Evolutionary conservation across 2,329 filamentous ascomycete genomes (phyloP), one percentile per base, ranked within the genome.

Genomic region (Pseudogymnoascus sp.): DNA sequence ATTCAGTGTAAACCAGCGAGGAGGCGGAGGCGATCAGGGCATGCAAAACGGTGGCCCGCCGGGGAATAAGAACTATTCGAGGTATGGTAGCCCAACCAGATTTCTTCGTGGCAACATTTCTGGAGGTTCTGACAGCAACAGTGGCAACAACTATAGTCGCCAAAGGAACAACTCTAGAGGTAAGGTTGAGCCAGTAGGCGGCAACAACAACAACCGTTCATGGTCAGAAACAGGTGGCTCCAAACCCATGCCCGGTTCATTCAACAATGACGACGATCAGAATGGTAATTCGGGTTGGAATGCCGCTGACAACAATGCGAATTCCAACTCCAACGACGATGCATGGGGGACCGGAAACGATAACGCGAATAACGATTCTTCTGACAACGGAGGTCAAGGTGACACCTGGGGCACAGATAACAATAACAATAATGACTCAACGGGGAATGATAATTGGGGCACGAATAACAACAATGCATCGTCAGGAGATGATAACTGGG

Each of bases 341-440:
- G 63, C 21, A 12, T 65, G 38, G 63, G 61, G 62, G 12, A 60
- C 39, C n/a, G 45, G 64, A 45, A 62, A 62, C 23, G 23, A 55
- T 26, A 29, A 23, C 14, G 29, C 38, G 0, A 64, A 60, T 45
- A 31, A 60, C 33, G 23, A 45, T 45, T 45, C 59, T 19, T 16
- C 31, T 21, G 49, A 8, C 26, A 55, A 33, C 5, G 26, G 45
- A 19, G 45, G 29, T 16, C 29, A 55, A 55, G 49, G 5, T 19
- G 49, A 35, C 49, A 8, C 14, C 16, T 55, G 29, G 49, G 49
- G 23, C 61, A 59, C 31, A 21, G 60, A 60, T 60, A 61, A 62
- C 59, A 43, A 49, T 12, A 65, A 64, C 52, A 58, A 49, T 45
- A 60, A 58, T 26, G 52, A 37, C 37, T 39, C 58, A 6, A 19